Evolutionary conservation across 306 rosid species (phyloP), one percentile per base, ranked within the genome.

Genomic region (Erythrophleum fordii): DNA sequence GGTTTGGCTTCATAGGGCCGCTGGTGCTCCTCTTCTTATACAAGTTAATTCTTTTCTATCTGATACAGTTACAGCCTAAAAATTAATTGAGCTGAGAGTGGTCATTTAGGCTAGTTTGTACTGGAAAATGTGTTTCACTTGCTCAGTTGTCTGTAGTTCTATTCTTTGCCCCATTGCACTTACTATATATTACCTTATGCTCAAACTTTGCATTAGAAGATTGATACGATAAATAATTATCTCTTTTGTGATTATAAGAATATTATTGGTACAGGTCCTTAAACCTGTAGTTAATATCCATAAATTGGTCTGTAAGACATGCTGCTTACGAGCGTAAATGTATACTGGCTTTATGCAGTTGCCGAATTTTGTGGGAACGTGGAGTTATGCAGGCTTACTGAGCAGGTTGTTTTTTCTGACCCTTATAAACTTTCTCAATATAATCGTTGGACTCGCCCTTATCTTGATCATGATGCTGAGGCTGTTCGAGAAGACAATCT

Each of bases 401-500:
- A 85, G 88, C 99, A 91, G 85, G 99, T 95, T 41, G 97, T 95
- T 78, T 95, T 95, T 79, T 93, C 99, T 75, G 99, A 95, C 83
- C 99, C 99, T 8, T 95, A 95, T 72, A 93, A 89, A 80, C 87
- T 90, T 81, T 90, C 99, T 77, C 79, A 90, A 76, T 81, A 88
- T 78, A 93, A 95, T 85, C 99, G 65, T 17, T 90, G 97, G 90
- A 95, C 84, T 61, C 78, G 98, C 31, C 99, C 99, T 41, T 64
- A 83, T 87, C 99, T 95, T 79, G 99, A 93, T 80, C 42, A 3
- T 20, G 98, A 95, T 65, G 97, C 96, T 1, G 91, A 90, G 90
- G 97, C 99, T 72, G 80, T 95, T 80, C 88, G 93, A 77, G 90
- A 88, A 83, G 99, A 95, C 86, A 88, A 91, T 82, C 83, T 78